Conservation (phyloP, 208 protist genomes). For the Lotmaria passim region DNA sequence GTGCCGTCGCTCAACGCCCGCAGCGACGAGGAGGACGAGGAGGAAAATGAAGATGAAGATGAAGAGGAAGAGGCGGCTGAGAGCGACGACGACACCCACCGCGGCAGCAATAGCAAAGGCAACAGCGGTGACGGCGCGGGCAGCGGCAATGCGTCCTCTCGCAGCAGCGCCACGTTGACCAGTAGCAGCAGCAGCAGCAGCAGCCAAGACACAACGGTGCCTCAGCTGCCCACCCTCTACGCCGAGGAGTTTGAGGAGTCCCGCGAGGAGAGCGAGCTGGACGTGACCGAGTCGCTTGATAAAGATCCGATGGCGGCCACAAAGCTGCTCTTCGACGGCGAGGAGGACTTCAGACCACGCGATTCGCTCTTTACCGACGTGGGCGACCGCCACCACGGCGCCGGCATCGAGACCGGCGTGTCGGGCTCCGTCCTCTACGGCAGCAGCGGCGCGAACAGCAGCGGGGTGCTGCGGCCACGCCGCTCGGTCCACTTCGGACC, state of each 20-base stretch:
- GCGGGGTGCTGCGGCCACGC: constrained; percentile 8
- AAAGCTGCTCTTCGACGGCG: constrained; percentile 32
- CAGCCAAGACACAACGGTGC: constrained; percentile 11
- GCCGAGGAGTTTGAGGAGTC: constrained; percentile 66
- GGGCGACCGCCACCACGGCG: constrained; percentile 17
- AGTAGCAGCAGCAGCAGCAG: constrained; percentile 7
- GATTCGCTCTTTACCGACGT: constrained; percentile 16
- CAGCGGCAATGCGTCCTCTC: neutral
- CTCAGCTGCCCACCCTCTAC: constrained; percentile 46
- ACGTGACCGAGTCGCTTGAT: constrained; percentile 12
- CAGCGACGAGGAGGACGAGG: constrained; percentile 24
- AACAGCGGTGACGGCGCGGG: neutral
- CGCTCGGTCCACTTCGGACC: constrained; percentile 7
- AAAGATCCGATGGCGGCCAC: constrained; percentile 28
- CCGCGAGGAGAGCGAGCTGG: constrained; percentile 29
- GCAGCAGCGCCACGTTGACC: neutral
- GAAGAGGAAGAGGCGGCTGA: too few species aligned
- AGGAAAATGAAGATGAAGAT: neutral
- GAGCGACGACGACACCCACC: constrained; percentile 11
- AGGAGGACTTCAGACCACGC: constrained; percentile 26
- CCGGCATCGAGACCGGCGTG: constrained; percentile 17
- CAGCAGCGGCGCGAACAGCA: constrained; percentile 21
- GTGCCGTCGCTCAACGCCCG: constrained; percentile 23
- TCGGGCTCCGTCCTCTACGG: constrained; percentile 16
- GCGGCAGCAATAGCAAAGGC: constrained; percentile 11